A percentile compares a stretch with the other conserved stretches of the same genome.
Evolutionary conservation across 2,329 filamentous ascomycete genomes (phyloP).

Genomic region (Neospermospora avenae): DNA sequence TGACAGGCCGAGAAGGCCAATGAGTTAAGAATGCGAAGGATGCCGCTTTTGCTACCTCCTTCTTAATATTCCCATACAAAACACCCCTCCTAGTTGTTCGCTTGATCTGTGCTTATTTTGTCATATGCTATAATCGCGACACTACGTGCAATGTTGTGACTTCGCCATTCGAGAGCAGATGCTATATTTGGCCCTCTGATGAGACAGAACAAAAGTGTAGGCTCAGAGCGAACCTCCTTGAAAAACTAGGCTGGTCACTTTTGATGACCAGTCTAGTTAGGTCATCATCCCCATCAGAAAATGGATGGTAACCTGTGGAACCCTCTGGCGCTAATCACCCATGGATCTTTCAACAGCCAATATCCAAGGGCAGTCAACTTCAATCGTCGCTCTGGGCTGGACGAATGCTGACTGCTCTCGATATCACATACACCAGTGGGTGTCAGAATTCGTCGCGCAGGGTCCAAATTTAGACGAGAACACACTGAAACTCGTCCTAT

Average conservation of each 20-base stretch:
- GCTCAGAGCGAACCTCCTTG: conserved; percentile 1
- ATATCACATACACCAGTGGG: neutral
- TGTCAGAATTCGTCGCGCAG: too few species aligned
- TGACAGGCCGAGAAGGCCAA: too few species aligned
- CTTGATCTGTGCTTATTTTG: too few species aligned
- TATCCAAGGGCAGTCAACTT: neutral
- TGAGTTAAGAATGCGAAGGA: too few species aligned
- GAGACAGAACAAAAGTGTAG: neutral
- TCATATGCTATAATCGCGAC: too few species aligned
- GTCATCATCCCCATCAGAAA: conserved; percentile 5
- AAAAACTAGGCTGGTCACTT: conserved; percentile 2
- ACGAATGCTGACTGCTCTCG: neutral
- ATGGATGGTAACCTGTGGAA: neutral
- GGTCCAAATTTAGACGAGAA: too few species aligned
- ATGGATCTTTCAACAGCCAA: neutral
- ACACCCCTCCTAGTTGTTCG: too few species aligned
- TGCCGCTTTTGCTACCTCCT: too few species aligned
- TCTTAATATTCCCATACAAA: too few species aligned
- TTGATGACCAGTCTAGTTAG: conserved; percentile 1
- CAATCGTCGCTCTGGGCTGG: neutral
- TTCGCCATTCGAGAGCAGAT: neutral
- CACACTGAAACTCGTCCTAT: too few species aligned
- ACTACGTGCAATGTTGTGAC: neutral
- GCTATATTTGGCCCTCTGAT: neutral
- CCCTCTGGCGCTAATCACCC: neutral